Base-by-base conservation (phyloP, 2,329 filamentous ascomycete genomes). In the Penicillium sp. region DNA sequence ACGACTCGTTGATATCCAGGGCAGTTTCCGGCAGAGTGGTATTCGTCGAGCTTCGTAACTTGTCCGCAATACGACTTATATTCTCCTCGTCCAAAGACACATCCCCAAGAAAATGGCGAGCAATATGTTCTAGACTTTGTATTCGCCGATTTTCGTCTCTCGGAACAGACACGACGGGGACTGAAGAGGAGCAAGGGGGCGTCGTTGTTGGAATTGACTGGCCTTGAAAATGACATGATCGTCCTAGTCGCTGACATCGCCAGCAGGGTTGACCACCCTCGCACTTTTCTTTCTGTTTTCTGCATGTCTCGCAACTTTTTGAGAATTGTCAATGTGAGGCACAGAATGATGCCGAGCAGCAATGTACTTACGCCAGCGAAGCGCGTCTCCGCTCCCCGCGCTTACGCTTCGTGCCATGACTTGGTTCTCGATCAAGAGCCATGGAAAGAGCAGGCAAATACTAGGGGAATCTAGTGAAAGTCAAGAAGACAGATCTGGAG, bases 281-380 rank as follows among this genome's bases (percentile, higher is more conserved):
- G 63, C 81, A 83, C 67, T 83, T 82, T 65, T 83, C 81, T 63
- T 83, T 83, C 49, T 81, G 76, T 57, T 79, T 77, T 49, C 81
- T 79, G 66, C 81, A 83, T 44, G 77, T 79, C 65, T 82, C 80
- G 64, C 81, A 83, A 55, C 81, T 83, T 10, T 48, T 23, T 49
- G 29, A 31, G 29, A 12, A 31, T 47, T 17, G 15, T 53, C 21
- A 58, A 41, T 25, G 9, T 9, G 36, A 19, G 3, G 27, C 6
- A 3, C 43, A 8, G 17, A 8, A 15, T n/a, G 12, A 48, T 4
- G 7, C 10, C 4, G 13, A 8, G 33, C 9, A 17, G 9, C 9
- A 21, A 5, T 31, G 23, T 25, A 55, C 61, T 56, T 49, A 61
- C 61, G 61, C 61, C 5, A 63, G 47, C 8, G 59, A 60, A 4